phyloP scores from a whole-genome alignment of 257 asterid genomes.

The Ehretia macrophylla region DNA sequence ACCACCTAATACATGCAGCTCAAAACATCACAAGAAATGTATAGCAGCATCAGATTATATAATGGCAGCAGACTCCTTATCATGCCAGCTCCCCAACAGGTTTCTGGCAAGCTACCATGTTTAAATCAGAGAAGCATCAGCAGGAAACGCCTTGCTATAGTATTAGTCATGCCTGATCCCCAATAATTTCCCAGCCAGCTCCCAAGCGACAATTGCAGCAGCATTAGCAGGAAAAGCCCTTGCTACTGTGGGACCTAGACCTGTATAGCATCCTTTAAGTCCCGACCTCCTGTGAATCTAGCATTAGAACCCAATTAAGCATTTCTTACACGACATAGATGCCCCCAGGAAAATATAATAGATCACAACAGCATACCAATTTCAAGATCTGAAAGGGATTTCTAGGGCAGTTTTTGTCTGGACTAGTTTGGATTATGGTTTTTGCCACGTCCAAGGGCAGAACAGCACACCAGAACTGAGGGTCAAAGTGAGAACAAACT shows the following conservation, averaged over 20 bases:
- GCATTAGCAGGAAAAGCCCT: slow-evolving; percentile 63
- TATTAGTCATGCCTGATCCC: slow-evolving; percentile 4
- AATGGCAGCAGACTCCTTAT: too few species aligned
- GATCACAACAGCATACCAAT: slow-evolving; percentile 35
- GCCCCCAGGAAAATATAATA: slow-evolving; percentile 9
- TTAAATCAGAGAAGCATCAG: slow-evolving; percentile 44
- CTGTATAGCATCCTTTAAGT: slow-evolving; percentile 29
- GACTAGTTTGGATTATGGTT: slow-evolving; percentile 76
- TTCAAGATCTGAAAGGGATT: slow-evolving; percentile 63
- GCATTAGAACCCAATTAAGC: slow-evolving; percentile 12
- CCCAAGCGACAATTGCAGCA: slow-evolving; percentile 76
- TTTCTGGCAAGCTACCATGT: slow-evolving; percentile 56
- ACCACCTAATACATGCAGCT: too few species aligned
- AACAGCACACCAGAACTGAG: slow-evolving; percentile 59
- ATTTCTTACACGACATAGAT: slow-evolving; percentile 3
- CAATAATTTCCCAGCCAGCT: slow-evolving; percentile 22
- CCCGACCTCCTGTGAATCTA: slow-evolving; percentile 67
- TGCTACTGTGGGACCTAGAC: slow-evolving; percentile 34
- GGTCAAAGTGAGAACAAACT: slow-evolving; percentile 6
- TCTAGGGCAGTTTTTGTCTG: slow-evolving; percentile 49
- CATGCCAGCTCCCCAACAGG: slow-evolving; percentile 51
- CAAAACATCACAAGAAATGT: too few species aligned
- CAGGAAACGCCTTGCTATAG: slow-evolving; percentile 41
- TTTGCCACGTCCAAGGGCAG: slow-evolving; percentile 89
- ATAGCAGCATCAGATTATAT: too few species aligned